phyloP scores from a whole-genome alignment of 177 flowering plant species.

The Vitis hybrid region DNA sequence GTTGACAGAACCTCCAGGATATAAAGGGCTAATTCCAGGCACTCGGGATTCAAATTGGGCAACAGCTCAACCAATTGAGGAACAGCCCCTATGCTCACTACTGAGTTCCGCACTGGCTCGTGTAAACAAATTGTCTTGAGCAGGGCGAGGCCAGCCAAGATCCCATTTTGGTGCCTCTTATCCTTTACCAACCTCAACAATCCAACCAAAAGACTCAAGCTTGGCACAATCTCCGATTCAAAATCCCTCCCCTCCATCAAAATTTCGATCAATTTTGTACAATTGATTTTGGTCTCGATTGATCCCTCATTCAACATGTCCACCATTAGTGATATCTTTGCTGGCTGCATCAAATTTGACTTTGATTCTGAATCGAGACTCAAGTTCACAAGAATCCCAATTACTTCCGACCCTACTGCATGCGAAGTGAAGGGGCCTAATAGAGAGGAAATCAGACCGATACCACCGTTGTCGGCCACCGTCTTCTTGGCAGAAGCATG shows the following conservation, averaged over 20 bases:
- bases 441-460: slow-evolving; percentile 50
- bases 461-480: slow-evolving; percentile 53
- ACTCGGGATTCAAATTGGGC: slow-evolving; percentile 49
- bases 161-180: slow-evolving; percentile 49
- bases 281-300: slow-evolving; percentile 65
- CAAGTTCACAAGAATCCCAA: slow-evolving; percentile 65
- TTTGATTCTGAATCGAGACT: slow-evolving; percentile 47
- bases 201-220: slow-evolving; percentile 66
- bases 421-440: slow-evolving; percentile 78
- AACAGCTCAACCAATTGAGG: slow-evolving; percentile 60
- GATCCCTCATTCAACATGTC: slow-evolving; percentile 83
- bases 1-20: slow-evolving; percentile 50
- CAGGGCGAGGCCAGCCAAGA: slow-evolving; percentile 51
- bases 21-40: slow-evolving; percentile 56
- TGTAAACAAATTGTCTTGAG: slow-evolving; percentile 49
- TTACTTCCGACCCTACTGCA: slow-evolving; percentile 72
- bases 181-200: slow-evolving; percentile 67
- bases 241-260: slow-evolving; percentile 62
- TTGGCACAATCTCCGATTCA: slow-evolving; percentile 52
- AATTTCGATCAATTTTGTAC: slow-evolving; percentile 48
- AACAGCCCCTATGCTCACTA: slow-evolving; percentile 63
- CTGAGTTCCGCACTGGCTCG: slow-evolving; percentile 38
- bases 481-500: slow-evolving; percentile 59
- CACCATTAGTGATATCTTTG: slow-evolving; percentile 63
- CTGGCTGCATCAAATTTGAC: slow-evolving; percentile 60